Evolutionary conservation across 768 basidiomycete species (phyloP), one percentile per base, ranked within the genome.

Genomic region (Mycena haematopus): DNA sequence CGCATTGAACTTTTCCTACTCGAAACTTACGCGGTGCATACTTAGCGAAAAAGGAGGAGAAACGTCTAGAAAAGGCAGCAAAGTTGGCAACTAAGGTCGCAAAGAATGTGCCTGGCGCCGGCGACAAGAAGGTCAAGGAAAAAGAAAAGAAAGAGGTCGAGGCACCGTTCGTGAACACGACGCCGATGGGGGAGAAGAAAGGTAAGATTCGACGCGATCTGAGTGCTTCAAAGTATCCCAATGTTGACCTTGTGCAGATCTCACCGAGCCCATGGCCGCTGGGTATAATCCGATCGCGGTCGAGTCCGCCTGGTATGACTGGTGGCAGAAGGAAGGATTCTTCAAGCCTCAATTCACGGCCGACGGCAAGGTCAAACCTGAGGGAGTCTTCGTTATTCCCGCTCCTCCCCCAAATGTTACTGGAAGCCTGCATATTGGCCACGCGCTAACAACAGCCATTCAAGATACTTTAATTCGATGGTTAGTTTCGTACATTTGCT

Each of bases 351-450:
- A 85, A 61, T 76, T 84, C 17, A 81, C 80, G 0, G 71, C 81
- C 0, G 82, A 90, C 54, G 88, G 87, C 13, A 78, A 84, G 17
- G 75, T 80, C 52, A 86, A 87, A 53, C 79, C 83, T 1, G 86
- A 90, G 40, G 91, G 88, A 27, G 71, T 79, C 14, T 98, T 98
- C 72, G 88, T 96, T 62, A 86, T 99, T 27, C 92, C 95, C 0
- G 83, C 87, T 0, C 97, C 97, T 27, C 96, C 96, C 2, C 97
- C 97, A 4, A 99, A 99, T 70, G 95, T 99, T 66, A 99, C 97
- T 0, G 97, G 97, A 8, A 90, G 86, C 63, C 79, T 99, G 60
- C 96, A 99, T 71, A 95, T 97, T 60, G 97, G 97, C 2, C 97
- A 99, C 68, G 96, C 89, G 3, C 80, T 99, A 56, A 96, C 96